Conservation (phyloP, 1,284 basidiomycete species). For the Cystobasidium slooffiae region DNA sequence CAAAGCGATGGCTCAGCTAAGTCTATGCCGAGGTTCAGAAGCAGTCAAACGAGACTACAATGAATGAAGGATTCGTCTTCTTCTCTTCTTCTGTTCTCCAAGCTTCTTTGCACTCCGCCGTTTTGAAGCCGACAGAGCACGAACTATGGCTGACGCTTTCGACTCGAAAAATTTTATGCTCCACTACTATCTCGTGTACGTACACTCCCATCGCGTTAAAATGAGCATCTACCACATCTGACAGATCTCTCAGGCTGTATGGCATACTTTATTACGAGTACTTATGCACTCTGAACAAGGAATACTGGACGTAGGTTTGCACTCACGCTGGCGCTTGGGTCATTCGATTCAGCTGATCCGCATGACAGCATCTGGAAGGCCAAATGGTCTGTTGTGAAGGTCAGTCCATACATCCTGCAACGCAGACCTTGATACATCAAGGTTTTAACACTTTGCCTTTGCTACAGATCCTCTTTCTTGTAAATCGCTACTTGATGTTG, state of each 20-base stretch:
- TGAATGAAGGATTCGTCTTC: too few species aligned
- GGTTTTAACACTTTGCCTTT: not conserved
- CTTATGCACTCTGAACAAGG: conserved; percentile 15
- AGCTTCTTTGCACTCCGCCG: too few species aligned
- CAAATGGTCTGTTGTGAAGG: conserved; percentile 13
- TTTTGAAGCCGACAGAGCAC: not conserved
- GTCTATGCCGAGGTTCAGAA: too few species aligned
- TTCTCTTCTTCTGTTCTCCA: too few species aligned
- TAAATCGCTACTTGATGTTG: conserved; percentile 39
- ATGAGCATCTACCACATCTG: not conserved
- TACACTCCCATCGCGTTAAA: not conserved
- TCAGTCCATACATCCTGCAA: not conserved
- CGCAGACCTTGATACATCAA: not conserved
- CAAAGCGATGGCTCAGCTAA: too few species aligned
- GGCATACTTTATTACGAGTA: conserved; percentile 33
- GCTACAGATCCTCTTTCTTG: conserved; percentile 11
- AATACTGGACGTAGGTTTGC: conserved; percentile 19
- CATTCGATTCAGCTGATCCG: not conserved
- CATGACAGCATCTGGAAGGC: conserved; percentile 21
- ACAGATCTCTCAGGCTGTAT: not conserved
- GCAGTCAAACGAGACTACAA: too few species aligned
- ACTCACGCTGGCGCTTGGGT: not conserved
- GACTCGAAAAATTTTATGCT: conserved; percentile 27
- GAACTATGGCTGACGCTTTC: conserved; percentile 11
- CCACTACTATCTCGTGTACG: conserved; percentile 33